Evolutionary conservation across 2,329 filamentous ascomycete species (phyloP).

Genomic region (Colletotrichum shisoi): DNA sequence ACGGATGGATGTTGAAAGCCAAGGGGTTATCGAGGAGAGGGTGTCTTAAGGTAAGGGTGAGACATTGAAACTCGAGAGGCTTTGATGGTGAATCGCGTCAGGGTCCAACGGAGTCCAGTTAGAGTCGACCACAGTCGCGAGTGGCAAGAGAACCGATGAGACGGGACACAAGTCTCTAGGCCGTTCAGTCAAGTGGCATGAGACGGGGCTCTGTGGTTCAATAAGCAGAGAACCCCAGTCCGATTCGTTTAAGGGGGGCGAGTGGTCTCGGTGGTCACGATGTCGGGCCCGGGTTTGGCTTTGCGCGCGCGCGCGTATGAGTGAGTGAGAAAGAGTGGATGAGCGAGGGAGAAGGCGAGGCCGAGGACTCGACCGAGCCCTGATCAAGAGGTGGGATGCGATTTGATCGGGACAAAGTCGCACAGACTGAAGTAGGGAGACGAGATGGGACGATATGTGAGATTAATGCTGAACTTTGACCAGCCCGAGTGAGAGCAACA

Average conservation of each 20-base stretch:
- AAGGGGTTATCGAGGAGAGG: background rate
- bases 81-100: constrained; percentile 29
- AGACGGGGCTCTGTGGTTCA: constrained; percentile 8
- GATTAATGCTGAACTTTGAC: constrained; percentile 27
- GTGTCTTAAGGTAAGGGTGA: constrained; percentile 28
- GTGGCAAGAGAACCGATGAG: constrained; percentile 21
- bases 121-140: constrained; percentile 9
- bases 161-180: constrained; percentile 18
- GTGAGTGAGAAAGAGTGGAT: background rate
- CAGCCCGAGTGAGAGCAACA: constrained; percentile 15
- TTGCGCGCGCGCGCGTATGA: background rate
- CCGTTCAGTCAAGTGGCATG: constrained; percentile 3
- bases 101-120: constrained; percentile 14
- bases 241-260: background rate
- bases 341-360: background rate
- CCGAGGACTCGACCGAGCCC: constrained; percentile 4
- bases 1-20: background rate
- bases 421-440: constrained; percentile 37
- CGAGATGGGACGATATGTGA: constrained; percentile 35
- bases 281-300: constrained; percentile 11
- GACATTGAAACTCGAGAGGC: constrained; percentile 31
- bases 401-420: constrained; percentile 23
- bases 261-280: constrained; percentile 21
- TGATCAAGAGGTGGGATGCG: constrained; percentile 17
- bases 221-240: background rate